Percentiles rank a stretch among this genome's conserved stretches.
phyloP scores from a whole-genome alignment of 192 early-diverging fungal genomes.

The Coemansia sp. region DNA sequence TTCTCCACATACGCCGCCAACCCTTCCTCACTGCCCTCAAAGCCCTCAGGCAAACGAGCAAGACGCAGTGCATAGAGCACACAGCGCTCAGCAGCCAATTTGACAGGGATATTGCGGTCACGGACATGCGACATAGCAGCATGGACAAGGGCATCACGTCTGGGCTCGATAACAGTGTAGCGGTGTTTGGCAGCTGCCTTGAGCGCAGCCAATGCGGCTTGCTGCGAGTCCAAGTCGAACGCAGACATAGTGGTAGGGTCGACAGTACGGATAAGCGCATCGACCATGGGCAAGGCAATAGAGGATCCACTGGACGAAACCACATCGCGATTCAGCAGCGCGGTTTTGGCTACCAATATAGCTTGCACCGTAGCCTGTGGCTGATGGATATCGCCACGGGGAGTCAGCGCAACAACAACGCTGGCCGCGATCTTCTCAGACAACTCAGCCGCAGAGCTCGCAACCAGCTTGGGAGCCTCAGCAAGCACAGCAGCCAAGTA shows the following conservation, averaged over 20 bases:
- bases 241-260: conserved; percentile 21
- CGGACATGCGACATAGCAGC: conserved; percentile 73
- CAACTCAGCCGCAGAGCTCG: conserved; percentile 58
- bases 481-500: conserved; percentile 74
- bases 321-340: conserved; percentile 18
- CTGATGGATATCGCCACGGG: conserved; percentile 35
- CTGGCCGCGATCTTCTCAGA: conserved; percentile 62
- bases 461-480: conserved; percentile 57
- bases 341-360: conserved; percentile 27
- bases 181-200: conserved; percentile 62
- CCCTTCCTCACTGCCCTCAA: conserved; percentile 29
- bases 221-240: conserved; percentile 51
- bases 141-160: conserved; percentile 60
- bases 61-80: conserved; percentile 73
- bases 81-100: conserved; percentile 83
- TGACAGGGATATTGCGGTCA: conserved; percentile 81
- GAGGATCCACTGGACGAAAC: background rate
- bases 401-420: conserved; percentile 62
- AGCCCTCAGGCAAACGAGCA: conserved; percentile 32
- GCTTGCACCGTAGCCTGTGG: conserved; percentile 35
- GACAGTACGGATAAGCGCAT: conserved; percentile 29
- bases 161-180: conserved; percentile 47
- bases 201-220: conserved; percentile 58
- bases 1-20: conserved; percentile 51
- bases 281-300: background rate